A percentile compares a stretch with the other conserved stretches of the same genome.
phyloP scores from a whole-genome alignment of 2,329 filamentous ascomycete genomes.

The Alternaria tenuissima region DNA sequence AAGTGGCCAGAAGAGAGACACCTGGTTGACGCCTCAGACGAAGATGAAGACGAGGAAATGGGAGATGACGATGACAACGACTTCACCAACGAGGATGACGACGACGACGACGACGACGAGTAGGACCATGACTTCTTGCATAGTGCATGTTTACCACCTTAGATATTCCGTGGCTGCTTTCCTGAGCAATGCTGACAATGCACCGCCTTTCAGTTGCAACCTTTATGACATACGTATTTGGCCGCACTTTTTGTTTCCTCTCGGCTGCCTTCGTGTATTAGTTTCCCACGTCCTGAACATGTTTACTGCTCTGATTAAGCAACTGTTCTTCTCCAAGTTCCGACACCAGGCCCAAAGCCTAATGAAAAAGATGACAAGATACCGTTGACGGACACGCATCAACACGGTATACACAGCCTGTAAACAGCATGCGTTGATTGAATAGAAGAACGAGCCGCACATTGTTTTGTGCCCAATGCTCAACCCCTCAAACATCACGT shows the following conservation, averaged over 20 bases:
- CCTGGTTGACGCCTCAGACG: not conserved
- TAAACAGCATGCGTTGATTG: not conserved
- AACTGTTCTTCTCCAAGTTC: not conserved
- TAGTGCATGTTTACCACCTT: not conserved
- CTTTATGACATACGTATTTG: not conserved
- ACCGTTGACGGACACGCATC: not conserved
- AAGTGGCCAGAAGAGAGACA: slow-evolving; percentile 20
- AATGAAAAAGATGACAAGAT: not conserved
- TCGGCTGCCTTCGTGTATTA: not conserved
- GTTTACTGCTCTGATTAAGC: not conserved
- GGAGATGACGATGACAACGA: slow-evolving; percentile 20
- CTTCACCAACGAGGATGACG: slow-evolving; percentile 5
- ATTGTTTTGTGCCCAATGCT: too few relatives aligned
- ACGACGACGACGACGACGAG: slow-evolving; percentile 4
- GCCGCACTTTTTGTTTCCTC: not conserved
- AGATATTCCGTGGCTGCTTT: not conserved
- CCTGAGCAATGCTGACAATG: not conserved
- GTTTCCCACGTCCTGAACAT: not conserved
- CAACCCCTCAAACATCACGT: too few relatives aligned
- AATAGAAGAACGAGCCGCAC: too few relatives aligned
- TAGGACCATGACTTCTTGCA: not conserved
- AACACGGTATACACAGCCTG: not conserved
- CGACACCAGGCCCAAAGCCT: not conserved
- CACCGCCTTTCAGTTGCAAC: not conserved
- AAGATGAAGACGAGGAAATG: slow-evolving; percentile 22